Conservation (phyloP, 2,329 filamentous ascomycete species). For the Pyricularia grisea region DNA sequence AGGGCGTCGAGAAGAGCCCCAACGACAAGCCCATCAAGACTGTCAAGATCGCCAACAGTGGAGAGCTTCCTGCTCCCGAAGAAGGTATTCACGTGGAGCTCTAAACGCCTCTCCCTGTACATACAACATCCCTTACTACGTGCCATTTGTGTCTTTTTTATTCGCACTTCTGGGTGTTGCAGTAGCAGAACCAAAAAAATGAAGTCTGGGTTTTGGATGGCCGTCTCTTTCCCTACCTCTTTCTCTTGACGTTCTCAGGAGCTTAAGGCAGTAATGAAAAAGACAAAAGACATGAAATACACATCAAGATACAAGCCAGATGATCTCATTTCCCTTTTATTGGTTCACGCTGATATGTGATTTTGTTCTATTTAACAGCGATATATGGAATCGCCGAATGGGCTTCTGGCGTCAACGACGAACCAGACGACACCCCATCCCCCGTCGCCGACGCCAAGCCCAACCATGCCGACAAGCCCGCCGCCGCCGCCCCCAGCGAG, state of each 20-base stretch:
- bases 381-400: conserved; percentile 26
- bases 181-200: not conserved
- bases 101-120: conserved; percentile 39
- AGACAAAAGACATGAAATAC: not conserved
- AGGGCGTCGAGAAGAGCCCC: conserved; percentile 55
- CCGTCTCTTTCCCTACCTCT: not conserved
- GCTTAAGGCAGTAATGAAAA: not conserved
- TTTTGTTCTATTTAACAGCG: conserved; percentile 19
- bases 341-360: conserved; percentile 22
- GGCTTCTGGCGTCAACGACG: conserved; percentile 24
- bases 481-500: not conserved
- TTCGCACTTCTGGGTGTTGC: not conserved
- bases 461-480: conserved; percentile 14
- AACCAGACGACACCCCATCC: conserved; percentile 14
- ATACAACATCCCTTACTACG: conserved; percentile 14
- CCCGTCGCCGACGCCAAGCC: conserved; percentile 10
- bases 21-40: conserved; percentile 60
- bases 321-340: not conserved
- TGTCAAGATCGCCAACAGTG: conserved; percentile 74
- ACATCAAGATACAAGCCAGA: not conserved
- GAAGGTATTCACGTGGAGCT: conserved; percentile 93
- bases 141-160: not conserved
- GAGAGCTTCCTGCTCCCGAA: conserved; percentile 71
- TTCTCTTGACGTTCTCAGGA: not conserved
- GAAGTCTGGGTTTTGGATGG: not conserved